These are phyloP conservation scores for Capsella rubella DNA, from an alignment of 441 rosid genomes.

Conservation along the genomic window DNA sequence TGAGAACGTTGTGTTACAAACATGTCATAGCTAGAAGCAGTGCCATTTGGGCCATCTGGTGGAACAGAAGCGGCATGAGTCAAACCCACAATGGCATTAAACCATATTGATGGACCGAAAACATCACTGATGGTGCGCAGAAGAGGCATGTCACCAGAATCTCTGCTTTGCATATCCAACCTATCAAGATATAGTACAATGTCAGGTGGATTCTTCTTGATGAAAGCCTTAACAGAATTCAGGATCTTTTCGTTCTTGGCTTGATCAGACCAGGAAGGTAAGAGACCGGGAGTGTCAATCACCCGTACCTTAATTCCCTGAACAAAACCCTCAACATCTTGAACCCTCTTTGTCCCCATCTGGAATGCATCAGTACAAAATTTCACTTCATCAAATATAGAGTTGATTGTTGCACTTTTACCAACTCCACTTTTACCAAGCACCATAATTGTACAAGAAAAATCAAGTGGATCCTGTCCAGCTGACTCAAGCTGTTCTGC, in stretches of 20 bases:
- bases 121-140: conserved; percentile 89
- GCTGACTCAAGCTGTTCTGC: conserved; percentile 96
- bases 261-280: conserved; percentile 92
- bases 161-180: conserved; percentile 94
- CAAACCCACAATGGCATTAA: conserved; percentile 95
- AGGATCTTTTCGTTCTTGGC: conserved; percentile 90
- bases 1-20: conserved; percentile 98
- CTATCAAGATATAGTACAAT: conserved; percentile 96
- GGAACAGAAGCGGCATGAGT: conserved; percentile 99
- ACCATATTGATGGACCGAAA: conserved; percentile 96
- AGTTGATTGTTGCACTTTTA: conserved; percentile 97
- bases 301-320: conserved; percentile 93
- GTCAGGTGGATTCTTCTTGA: conserved; percentile 93
- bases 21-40: conserved; percentile 93
- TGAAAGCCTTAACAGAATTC: conserved; percentile 79
- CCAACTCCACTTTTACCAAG: conserved; percentile 97
- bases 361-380: conserved; percentile 90
- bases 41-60: conserved; percentile 96
- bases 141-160: conserved; percentile 92
- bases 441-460: conserved; percentile 97
- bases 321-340: conserved; percentile 91
- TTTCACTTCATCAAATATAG: conserved; percentile 89
- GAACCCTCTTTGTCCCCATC: conserved; percentile 85
- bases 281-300: conserved; percentile 95
- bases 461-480: conserved; percentile 94